A percentile compares a stretch with the other conserved stretches of the same genome.
These are phyloP conservation scores for Fraxinus floribunda DNA, from an alignment of 305 asterid species.

Conservation along the genomic window DNA sequence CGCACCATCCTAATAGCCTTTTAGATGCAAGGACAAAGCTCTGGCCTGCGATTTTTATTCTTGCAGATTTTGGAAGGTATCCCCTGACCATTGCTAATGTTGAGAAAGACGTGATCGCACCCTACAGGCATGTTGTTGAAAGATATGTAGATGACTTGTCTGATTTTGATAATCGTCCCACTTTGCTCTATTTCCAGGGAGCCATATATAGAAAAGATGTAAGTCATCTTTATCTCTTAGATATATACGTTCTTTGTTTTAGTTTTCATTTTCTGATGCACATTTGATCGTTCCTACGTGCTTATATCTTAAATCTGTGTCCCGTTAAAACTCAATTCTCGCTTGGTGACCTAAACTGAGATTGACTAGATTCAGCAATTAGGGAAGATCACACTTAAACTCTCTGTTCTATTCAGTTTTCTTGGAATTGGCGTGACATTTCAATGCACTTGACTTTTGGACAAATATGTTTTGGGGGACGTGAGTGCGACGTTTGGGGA, in stretches of 20 bases:
- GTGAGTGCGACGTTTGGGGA: background rate
- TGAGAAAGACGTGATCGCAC: constrained; percentile 80
- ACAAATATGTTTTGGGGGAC: background rate
- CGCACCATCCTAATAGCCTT: constrained; percentile 92
- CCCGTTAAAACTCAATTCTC: background rate
- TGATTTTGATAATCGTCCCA: constrained; percentile 63
- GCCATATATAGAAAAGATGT: constrained; percentile 91
- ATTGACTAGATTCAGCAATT: background rate
- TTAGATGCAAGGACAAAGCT: constrained; percentile 73
- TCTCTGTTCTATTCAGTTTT: background rate
- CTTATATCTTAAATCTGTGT: background rate
- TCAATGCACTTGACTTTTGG: background rate
- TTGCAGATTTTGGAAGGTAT: constrained; percentile 87
- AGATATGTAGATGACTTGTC: constrained; percentile 57
- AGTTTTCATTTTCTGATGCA: background rate
- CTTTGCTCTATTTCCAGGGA: constrained; percentile 85
- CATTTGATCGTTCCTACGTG: background rate
- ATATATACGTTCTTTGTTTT: background rate
- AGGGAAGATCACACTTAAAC: background rate
- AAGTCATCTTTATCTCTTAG: constrained; percentile 29
- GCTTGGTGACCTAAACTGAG: background rate
- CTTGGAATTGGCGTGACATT: background rate
- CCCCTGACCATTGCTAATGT: constrained; percentile 81
- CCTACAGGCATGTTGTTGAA: constrained; percentile 66
- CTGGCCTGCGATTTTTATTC: constrained; percentile 74